Conservation (phyloP, 2,329 filamentous ascomycete genomes). For the Ilyonectria sp. region DNA sequence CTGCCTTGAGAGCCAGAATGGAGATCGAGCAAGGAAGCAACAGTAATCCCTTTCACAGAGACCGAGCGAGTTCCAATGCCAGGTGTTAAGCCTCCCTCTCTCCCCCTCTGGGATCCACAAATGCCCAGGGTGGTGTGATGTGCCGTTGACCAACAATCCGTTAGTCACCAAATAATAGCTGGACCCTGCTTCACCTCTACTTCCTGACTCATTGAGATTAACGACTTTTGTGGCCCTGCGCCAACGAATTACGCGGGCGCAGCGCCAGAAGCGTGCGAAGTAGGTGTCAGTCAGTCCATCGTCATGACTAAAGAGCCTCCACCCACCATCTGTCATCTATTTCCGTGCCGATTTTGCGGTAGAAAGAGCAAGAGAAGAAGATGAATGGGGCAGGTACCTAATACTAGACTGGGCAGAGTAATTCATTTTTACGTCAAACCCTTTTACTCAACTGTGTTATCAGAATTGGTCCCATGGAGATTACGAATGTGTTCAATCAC, state of each 20-base stretch:
- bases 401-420: background rate
- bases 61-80: background rate
- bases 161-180: too few relatives aligned
- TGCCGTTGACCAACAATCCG: background rate
- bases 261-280: too few relatives aligned
- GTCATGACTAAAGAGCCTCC: too few relatives aligned
- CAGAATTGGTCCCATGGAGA: background rate
- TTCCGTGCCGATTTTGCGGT: too few relatives aligned
- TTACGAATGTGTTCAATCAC: constrained; percentile 1
- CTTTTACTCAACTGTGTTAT: background rate
- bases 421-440: constrained; percentile 4
- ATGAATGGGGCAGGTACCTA: too few relatives aligned
- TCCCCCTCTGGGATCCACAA: background rate
- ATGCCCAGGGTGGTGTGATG: background rate
- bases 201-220: too few relatives aligned
- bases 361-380: too few relatives aligned
- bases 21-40: background rate
- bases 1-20: background rate
- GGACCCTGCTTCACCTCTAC: background rate
- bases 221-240: background rate
- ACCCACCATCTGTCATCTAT: too few relatives aligned
- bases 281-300: too few relatives aligned
- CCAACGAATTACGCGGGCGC: too few relatives aligned
- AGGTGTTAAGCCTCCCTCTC: constrained; percentile 4
- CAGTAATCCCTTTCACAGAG: background rate